Conservation (phyloP, 192 early-diverging fungal genomes). For the Coemansia sp. region DNA sequence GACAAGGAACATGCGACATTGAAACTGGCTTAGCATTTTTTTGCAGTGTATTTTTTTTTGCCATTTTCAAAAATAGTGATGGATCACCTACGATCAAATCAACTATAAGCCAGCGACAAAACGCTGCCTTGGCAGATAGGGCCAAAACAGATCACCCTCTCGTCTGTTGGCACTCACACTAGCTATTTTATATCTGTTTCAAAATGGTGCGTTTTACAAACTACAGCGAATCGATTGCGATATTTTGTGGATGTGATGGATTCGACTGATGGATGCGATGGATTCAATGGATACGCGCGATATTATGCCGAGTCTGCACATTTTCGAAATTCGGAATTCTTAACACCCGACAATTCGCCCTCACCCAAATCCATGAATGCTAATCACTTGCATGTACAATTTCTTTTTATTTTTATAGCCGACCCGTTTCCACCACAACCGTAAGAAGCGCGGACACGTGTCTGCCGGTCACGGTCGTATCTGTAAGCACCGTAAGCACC, state of each 20-base stretch:
- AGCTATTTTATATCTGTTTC: slow-evolving; percentile 24
- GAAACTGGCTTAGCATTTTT: neutral
- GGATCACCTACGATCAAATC: slow-evolving; percentile 3
- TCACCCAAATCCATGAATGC: neutral
- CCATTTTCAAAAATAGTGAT: neutral
- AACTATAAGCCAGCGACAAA: slow-evolving; percentile 5
- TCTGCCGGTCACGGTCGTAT: slow-evolving; percentile 99
- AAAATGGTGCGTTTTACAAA: slow-evolving; percentile 47
- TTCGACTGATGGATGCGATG: slow-evolving; percentile 20
- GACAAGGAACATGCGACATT: neutral
- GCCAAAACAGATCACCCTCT: slow-evolving; percentile 17
- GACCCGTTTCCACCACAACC: slow-evolving; percentile 60
- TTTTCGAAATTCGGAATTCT: slow-evolving; percentile 1
- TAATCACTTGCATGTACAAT: neutral
- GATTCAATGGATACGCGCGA: slow-evolving; percentile 14
- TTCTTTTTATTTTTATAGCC: slow-evolving; percentile 39
- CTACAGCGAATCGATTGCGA: slow-evolving; percentile 5
- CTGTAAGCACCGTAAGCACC: slow-evolving; percentile 99
- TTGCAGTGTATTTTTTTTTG: slow-evolving; percentile 16
- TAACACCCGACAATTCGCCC: neutral
- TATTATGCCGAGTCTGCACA: neutral
- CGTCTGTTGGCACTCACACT: slow-evolving; percentile 24
- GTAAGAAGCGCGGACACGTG: slow-evolving; percentile 98
- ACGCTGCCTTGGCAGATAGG: neutral
- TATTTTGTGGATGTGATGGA: slow-evolving; percentile 11